phyloP scores from a whole-genome alignment of 495 filamentous ascomycete species.

The Hypoxylon perforatum region DNA sequence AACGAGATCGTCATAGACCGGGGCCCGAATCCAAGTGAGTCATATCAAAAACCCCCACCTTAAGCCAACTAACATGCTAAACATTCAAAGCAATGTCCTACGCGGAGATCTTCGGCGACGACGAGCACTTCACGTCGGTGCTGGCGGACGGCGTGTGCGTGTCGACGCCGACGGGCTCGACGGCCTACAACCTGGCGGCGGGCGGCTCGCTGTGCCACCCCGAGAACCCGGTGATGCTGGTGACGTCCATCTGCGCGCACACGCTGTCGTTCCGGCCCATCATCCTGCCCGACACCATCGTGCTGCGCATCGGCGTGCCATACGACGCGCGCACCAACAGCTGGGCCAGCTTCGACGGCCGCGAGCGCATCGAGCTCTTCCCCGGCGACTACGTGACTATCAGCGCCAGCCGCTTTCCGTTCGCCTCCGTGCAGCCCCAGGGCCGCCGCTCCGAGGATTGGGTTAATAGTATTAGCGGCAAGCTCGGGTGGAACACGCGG shows the following conservation, averaged over 20 bases:
- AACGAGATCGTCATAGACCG: slow-evolving; percentile 94
- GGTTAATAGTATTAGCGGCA: slow-evolving; percentile 90
- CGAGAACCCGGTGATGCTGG: slow-evolving; percentile 95
- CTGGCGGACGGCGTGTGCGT: slow-evolving; percentile 91
- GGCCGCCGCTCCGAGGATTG: slow-evolving; percentile 85
- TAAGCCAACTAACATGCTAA: slow-evolving; percentile 16
- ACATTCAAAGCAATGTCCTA: slow-evolving; percentile 75
- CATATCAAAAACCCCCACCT: slow-evolving; percentile 2
- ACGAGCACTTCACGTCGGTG: slow-evolving; percentile 91
- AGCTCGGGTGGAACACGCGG: slow-evolving; percentile 92
- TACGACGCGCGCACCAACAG: slow-evolving; percentile 88
- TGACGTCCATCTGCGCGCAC: slow-evolving; percentile 96
- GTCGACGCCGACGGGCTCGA: slow-evolving; percentile 91
- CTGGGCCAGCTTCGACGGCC: slow-evolving; percentile 97
- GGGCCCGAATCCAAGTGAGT: slow-evolving; percentile 86
- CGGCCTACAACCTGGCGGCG: slow-evolving; percentile 96
- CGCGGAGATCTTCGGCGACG: slow-evolving; percentile 92
- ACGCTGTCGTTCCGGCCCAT: slow-evolving; percentile 96
- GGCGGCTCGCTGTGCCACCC: slow-evolving; percentile 96
- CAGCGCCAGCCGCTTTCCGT: slow-evolving; percentile 90
- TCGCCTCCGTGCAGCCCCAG: slow-evolving; percentile 85
- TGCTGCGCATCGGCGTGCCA: slow-evolving; percentile 89
- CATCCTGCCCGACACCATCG: slow-evolving; percentile 93
- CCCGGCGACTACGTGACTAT: slow-evolving; percentile 97
- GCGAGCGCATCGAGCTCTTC: slow-evolving; percentile 84